Evolutionary conservation across 441 rosid genomes (phyloP).

Genomic region (Pelargonium citronellum): DNA sequence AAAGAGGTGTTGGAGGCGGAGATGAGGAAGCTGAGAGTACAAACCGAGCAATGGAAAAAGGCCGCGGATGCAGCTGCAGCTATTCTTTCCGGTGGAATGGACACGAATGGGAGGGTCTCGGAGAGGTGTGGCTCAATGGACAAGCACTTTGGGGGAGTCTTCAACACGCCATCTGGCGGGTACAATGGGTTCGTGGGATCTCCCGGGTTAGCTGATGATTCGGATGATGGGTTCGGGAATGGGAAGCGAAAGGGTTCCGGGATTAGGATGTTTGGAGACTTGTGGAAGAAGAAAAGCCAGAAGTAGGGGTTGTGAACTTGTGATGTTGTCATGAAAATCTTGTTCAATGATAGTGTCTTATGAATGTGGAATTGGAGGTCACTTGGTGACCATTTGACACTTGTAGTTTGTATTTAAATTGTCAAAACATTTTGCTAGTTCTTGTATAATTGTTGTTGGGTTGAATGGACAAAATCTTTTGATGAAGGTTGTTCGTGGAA

Average conservation of each 20-base stretch:
- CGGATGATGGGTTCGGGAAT: conserved; percentile 56
- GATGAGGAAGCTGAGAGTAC: conserved; percentile 77
- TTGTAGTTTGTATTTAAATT: no score
- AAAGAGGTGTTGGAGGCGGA: conserved; percentile 62
- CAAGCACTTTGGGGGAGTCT: conserved; percentile 48
- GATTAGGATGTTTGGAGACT: conserved; percentile 74
- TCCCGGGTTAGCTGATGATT: conserved; percentile 51
- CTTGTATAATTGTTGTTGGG: no score
- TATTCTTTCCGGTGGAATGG: conserved; percentile 62
- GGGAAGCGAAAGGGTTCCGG: conserved; percentile 74
- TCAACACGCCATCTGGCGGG: no score
- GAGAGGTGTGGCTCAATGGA: conserved; percentile 29
- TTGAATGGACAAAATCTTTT: no score
- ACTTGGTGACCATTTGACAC: no score
- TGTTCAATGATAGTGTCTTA: no score
- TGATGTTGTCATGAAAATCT: no score
- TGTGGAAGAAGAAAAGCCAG: conserved; percentile 80
- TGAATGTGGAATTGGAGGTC: no score
- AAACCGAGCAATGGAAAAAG: conserved; percentile 93
- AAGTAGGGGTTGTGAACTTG: conserved; percentile 34
- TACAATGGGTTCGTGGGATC: conserved; percentile 52
- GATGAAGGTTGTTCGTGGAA: no score
- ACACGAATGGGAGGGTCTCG: conserved; percentile 25
- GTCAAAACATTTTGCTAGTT: no score
- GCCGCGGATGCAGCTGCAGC: conserved; percentile 95